Evolutionary conservation across 306 rosid genomes (phyloP), one percentile per base, ranked within the genome.

Genomic region (Luffa acutangula): DNA sequence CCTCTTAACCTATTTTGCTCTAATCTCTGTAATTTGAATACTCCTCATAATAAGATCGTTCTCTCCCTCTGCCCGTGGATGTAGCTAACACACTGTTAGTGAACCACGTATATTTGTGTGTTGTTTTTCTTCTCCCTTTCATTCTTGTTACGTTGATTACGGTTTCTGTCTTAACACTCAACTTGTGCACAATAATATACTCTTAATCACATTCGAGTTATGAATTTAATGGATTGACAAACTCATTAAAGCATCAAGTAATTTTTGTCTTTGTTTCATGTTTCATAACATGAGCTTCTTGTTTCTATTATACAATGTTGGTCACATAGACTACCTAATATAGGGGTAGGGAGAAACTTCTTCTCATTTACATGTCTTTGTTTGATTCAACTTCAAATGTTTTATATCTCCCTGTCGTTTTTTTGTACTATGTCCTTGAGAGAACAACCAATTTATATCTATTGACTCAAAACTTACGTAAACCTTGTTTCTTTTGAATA

Each of bases 401-500:
- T 57, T 15, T 18, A 6, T 17, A 20, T 57, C 3, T n/a, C 63
- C 31, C 10, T 18, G 63, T 9, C 8, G 20, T 18, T 53, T 13
- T 7, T 57, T 57, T 57, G 3, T 20, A 36, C 58, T 3, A 53
- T 48, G 52, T 48, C 52, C 52, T 48, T 48, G 52, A 48, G 9
- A 48, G n/a, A n/a, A 48, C 52, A 48, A 48, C 72, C 4, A 65
- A 65, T 34, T 69, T 42, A 15, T 69, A 4, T 39, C n/a, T 75
- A 54, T 7, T 25, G 69, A 31, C 18, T 56, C 58, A 37, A 75
- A n/a, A n/a, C n/a, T n/a, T n/a, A n/a, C n/a, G n/a, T n/a, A n/a
- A n/a, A n/a, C n/a, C n/a, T n/a, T n/a, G 64, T n/a, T 52, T 79
- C 76, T 42, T 74, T 84, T 67, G 69, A 9, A 53, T 85, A 82